Conservation (phyloP, 176 grass and related monocot species). For the Pontederia crassipes region DNA sequence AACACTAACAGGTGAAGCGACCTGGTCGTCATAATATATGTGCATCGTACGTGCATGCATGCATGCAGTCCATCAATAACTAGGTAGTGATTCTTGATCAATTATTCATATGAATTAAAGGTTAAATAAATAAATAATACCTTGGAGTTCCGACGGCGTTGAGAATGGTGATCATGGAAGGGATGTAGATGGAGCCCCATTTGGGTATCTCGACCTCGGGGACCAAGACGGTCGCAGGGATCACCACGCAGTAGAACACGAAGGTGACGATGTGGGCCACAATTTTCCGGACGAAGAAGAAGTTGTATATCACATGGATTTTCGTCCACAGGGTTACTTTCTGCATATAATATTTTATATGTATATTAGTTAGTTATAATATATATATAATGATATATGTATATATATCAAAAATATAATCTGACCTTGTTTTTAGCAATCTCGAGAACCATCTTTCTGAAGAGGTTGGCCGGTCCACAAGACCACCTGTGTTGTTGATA, state of each 20-base stretch:
- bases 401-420: neutral
- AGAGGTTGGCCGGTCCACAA: conserved; percentile 6
- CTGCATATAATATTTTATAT: neutral
- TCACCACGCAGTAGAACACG: conserved; percentile 9
- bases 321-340: conserved; percentile 8
- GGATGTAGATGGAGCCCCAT: conserved; percentile 9
- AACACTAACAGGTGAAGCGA: conserved; percentile 9
- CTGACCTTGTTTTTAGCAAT: conserved; percentile 8
- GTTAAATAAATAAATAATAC: neutral
- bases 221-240: conserved; percentile 6
- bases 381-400: neutral
- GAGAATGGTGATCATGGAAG: conserved; percentile 2
- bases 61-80: too few species aligned
- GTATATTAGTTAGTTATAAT: too few species aligned
- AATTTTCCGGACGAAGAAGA: conserved; percentile 13
- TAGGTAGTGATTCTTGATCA: neutral
- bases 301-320: conserved; percentile 13
- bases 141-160: conserved; percentile 9
- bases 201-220: neutral
- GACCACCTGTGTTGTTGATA: conserved; percentile 9
- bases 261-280: conserved; percentile 13
- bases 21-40: neutral
- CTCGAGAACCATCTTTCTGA: conserved; percentile 8
- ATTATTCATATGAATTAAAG: neutral
- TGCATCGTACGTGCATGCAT: neutral